These are phyloP conservation scores for Escallonia rubra DNA, from an alignment of 129 eudicot species.

Conservation along the genomic window DNA sequence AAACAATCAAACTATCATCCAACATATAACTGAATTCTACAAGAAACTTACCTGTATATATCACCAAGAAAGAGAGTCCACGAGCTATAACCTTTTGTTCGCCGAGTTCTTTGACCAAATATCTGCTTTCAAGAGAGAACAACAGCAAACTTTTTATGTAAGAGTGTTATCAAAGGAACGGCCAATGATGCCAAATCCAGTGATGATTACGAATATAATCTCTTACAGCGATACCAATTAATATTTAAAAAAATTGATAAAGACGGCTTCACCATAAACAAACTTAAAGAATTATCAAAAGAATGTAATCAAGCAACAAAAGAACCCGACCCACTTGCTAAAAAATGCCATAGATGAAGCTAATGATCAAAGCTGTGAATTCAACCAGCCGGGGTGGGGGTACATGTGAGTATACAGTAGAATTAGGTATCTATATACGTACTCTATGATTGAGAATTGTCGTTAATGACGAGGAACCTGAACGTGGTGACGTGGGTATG, in stretches of 20 bases:
- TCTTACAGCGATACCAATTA: neutral
- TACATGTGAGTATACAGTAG: no score
- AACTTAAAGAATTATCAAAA: neutral
- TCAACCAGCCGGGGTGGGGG: neutral
- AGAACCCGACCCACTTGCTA: neutral
- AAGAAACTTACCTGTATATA: neutral
- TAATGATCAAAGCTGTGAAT: neutral
- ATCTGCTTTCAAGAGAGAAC: neutral
- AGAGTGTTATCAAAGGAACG: neutral
- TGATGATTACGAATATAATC: neutral
- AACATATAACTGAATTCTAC: neutral
- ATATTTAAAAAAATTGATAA: neutral
- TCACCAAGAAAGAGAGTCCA: neutral
- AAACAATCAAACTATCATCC: neutral
- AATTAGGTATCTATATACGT: no score
- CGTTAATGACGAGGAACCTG: neutral
- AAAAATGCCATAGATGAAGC: neutral
- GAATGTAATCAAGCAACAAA: neutral
- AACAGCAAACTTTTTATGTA: neutral
- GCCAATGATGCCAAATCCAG: slow-evolving; percentile 1
- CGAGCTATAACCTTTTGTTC: no score
- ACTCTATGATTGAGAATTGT: no score
- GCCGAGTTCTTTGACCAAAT: neutral
- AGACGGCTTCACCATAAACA: neutral
- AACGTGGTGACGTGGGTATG: neutral